Evolutionary conservation across 768 basidiomycete genomes (phyloP), one percentile per base, ranked within the genome.

Genomic region (Crepidotus variabilis): DNA sequence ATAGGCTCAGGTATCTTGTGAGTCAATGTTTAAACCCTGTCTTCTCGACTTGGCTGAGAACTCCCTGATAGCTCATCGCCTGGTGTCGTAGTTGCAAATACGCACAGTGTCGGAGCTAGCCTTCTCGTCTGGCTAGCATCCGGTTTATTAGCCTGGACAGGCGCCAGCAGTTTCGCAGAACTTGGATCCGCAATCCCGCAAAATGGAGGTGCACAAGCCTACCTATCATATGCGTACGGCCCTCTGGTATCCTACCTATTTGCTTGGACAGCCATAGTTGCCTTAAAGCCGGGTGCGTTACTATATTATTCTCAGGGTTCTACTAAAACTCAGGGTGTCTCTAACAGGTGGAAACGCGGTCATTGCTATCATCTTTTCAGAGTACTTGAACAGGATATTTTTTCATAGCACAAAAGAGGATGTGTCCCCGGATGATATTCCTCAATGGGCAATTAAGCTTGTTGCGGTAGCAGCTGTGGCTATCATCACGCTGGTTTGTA

Each of bases 1-100:
- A 90, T 93, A 71, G 94, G 94, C 14, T 95, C 93, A 16, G 94
- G 94, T 33, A 97, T 97, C 57, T 97, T 96, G 92, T 93, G 66
- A 61, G 87, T 67, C 18, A 39, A 57, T n/a, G 23, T 36, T 24
- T 22, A 32, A 22, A 23, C 10, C 24, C 6, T 21, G 20, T 18
- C 11, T 8, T 16, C 34, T 7, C 43, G 22, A 14, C 39, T 20
- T 22, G 10, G 14, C 13, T 36, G 22, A 49, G 36, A 34, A 47
- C 50, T 24, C 36, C 24, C 43, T 10, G 21, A 34, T 56, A 94
- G 92, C 73, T 94, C 92, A 2, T 94, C 92, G 5, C 94, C 95
- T 1, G 96, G 96, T 1, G 85, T 98, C 23, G 86, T 98, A 1
- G 85, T 95, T 23, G 88, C 92, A 9, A 92, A 95, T 65, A 88